Evolutionary conservation across 2,329 filamentous ascomycete species (phyloP), one percentile per base, ranked within the genome.

Genomic region (Cadophora gregata): DNA sequence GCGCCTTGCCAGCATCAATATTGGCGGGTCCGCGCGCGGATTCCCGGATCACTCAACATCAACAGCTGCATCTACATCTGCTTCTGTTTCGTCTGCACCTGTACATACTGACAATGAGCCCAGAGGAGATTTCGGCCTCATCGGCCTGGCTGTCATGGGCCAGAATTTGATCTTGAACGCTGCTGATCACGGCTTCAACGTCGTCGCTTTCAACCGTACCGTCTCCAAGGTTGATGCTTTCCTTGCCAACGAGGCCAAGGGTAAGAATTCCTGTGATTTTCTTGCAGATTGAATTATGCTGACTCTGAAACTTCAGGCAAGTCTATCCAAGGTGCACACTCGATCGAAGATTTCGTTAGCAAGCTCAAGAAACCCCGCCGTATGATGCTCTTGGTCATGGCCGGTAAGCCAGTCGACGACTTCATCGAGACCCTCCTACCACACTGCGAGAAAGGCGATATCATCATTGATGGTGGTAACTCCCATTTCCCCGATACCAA

Each of bases 401-500:
- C 96, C 77, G 96, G 96, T 79, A 92, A 96, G 86, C 91, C 96
- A 71, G 96, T 99, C 75, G 96, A 99, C 81, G 93, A 97, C 86
- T 98, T 97, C 90, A 98, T 99, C 78, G 93, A 97, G 88, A 90
- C 90, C 75, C 90, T 99, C 73, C 86, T 98, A 70, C 93, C 91
- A 73, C 88, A 92, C 79, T 85, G 95, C 72, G 90, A 93, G 80
- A 80, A 87, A 78, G 94, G 93, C 74, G 96, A 99, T 81, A 97
- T 99, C 88, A 96, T 99, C 86, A 98, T 99, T 78, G 96, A 99
- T 79, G 96, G 96, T 81, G 96, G 93, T 78, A 98, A 99, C 91
- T 98, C 95, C 74, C 96, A 98, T 86, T 99, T 92, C 89, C 96
- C 96, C 79, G 96, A 98, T 85, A 95, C 93, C 84, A 98, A 97